phyloP scores from a whole-genome alignment of 306 rosid genomes.

The Alnus rubra region DNA sequence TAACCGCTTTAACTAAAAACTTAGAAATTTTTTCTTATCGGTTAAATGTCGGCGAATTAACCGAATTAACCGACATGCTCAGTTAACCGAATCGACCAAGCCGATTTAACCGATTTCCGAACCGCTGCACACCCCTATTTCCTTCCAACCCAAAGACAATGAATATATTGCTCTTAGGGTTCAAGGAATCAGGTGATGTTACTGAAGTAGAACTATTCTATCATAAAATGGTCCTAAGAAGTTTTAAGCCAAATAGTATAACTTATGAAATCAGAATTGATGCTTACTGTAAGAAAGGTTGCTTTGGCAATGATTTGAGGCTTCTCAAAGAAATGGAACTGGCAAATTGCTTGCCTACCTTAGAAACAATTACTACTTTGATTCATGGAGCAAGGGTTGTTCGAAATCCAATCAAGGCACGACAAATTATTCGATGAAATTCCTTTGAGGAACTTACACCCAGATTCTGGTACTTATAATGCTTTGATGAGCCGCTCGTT shows the following conservation, averaged over 20 bases:
- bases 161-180: constrained; percentile 88
- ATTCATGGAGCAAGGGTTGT: constrained; percentile 92
- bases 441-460: constrained; percentile 49
- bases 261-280: constrained; percentile 76
- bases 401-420: constrained; percentile 57
- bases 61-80: no score
- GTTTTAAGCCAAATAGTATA: constrained; percentile 67
- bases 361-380: constrained; percentile 78
- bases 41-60: no score
- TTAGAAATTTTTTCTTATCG: no score
- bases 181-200: constrained; percentile 82
- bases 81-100: no score
- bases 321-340: constrained; percentile 78
- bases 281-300: constrained; percentile 77
- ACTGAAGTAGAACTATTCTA: constrained; percentile 76
- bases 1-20: no score
- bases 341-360: constrained; percentile 37
- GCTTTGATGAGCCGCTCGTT: constrained; percentile 67
- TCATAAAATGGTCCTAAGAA: constrained; percentile 79
- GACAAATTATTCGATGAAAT: constrained; percentile 66
- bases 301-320: constrained; percentile 72
- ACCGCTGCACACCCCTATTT: no score
- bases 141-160: constrained; percentile 63
- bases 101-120: no score
- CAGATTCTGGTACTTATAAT: constrained; percentile 70